These are phyloP conservation scores for Teratosphaeria gauchensis DNA, from an alignment of 2,329 filamentous ascomycete species.

Conservation along the genomic window DNA sequence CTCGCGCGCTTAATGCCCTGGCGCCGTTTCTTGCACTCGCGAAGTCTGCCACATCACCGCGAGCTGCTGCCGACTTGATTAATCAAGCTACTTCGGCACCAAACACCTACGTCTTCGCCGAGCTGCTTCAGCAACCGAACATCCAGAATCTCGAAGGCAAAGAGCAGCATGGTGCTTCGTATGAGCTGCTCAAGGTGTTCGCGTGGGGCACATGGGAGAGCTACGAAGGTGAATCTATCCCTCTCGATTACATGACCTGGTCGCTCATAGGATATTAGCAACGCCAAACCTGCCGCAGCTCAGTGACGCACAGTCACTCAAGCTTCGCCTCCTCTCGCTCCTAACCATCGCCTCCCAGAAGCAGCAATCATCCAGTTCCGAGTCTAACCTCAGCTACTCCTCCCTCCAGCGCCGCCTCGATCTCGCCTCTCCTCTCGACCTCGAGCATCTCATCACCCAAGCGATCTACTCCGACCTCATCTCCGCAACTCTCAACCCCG, in stretches of 20 bases:
- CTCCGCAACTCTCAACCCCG: constrained; percentile 72
- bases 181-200: constrained; percentile 76
- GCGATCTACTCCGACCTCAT: constrained; percentile 82
- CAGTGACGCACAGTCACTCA: constrained; percentile 62
- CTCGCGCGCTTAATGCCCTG: constrained; percentile 48
- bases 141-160: constrained; percentile 61
- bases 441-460: constrained; percentile 79
- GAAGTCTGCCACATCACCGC: constrained; percentile 73
- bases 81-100: constrained; percentile 79
- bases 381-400: constrained; percentile 59
- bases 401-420: constrained; percentile 57
- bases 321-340: constrained; percentile 84
- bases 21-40: constrained; percentile 86
- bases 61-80: constrained; percentile 77
- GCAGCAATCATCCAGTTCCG: constrained; percentile 26
- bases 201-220: constrained; percentile 80
- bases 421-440: constrained; percentile 55
- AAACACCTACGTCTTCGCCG: constrained; percentile 86
- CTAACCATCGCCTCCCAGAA: constrained; percentile 63
- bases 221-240: constrained; percentile 48
- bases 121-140: constrained; percentile 73
- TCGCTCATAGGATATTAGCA: constrained; percentile 25
- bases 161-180: constrained; percentile 53
- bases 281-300: constrained; percentile 56
- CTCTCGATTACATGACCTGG: not conserved